A percentile compares a stretch with the other conserved stretches of the same genome.
phyloP scores from a whole-genome alignment of 2,329 filamentous ascomycete genomes.

The Trichoderma gracile region DNA sequence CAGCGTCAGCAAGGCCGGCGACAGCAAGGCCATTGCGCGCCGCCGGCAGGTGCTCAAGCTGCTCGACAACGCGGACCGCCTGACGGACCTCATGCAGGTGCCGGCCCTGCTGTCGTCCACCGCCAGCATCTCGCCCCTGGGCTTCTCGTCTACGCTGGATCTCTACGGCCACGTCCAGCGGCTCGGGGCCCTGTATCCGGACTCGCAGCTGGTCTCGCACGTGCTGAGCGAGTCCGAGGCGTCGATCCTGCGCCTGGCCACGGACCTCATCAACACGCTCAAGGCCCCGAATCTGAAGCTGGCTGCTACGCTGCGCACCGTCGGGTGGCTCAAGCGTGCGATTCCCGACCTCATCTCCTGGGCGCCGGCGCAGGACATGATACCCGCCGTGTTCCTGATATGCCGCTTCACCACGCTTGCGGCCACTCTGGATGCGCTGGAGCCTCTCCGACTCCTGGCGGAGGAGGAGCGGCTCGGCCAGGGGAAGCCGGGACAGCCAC shows the following conservation, averaged over 20 bases:
- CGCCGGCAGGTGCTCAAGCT: conserved; percentile 80
- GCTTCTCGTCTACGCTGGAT: conserved; percentile 87
- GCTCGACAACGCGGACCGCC: conserved; percentile 81
- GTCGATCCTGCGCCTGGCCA: conserved; percentile 85
- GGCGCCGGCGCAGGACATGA: conserved; percentile 58
- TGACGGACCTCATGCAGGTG: conserved; percentile 88
- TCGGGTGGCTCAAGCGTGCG: conserved; percentile 86
- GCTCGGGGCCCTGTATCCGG: conserved; percentile 77
- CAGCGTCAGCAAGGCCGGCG: conserved; percentile 73
- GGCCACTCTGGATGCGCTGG: conserved; percentile 76
- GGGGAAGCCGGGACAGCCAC: conserved; percentile 46
- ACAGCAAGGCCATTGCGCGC: conserved; percentile 68
- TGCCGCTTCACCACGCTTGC: conserved; percentile 81
- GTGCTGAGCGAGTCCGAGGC: conserved; percentile 77
- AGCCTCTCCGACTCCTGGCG: conserved; percentile 82
- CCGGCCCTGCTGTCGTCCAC: conserved; percentile 82
- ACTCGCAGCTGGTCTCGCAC: conserved; percentile 71
- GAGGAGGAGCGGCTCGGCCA: conserved; percentile 72
- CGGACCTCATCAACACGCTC: conserved; percentile 76
- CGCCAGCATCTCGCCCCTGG: conserved; percentile 64
- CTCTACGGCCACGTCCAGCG: conserved; percentile 91
- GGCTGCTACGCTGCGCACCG: conserved; percentile 83
- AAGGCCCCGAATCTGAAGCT: conserved; percentile 80
- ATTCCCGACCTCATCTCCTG: conserved; percentile 67
- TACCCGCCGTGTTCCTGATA: conserved; percentile 83